Conservation (phyloP, 2,329 filamentous ascomycete genomes). For the Penicillium sp. region DNA sequence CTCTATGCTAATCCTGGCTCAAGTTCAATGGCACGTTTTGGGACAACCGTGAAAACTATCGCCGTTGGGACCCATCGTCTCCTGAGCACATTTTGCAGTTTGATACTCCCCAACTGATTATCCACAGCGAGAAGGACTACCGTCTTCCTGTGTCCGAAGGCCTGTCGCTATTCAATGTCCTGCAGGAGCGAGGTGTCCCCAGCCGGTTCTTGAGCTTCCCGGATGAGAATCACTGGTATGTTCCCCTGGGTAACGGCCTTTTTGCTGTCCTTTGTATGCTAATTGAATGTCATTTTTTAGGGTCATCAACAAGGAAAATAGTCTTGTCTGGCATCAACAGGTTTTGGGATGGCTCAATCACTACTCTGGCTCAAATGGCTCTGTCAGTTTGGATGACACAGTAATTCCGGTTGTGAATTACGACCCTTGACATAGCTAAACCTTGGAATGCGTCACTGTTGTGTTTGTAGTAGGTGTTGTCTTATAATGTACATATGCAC, state of each 20-base stretch:
- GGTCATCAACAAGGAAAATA: slow-evolving; percentile 86
- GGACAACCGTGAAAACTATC: slow-evolving; percentile 62
- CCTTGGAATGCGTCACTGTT: neutral
- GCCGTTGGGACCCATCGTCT: slow-evolving; percentile 66
- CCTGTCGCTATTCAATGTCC: slow-evolving; percentile 75
- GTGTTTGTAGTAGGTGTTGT: neutral
- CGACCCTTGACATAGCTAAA: slow-evolving; percentile 15
- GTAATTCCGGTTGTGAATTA: slow-evolving; percentile 35
- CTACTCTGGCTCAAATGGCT: slow-evolving; percentile 43
- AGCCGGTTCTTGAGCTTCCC: slow-evolving; percentile 79
- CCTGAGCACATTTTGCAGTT: slow-evolving; percentile 66
- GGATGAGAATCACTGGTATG: slow-evolving; percentile 65
- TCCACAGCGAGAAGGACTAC: slow-evolving; percentile 85
- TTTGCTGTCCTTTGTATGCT: neutral
- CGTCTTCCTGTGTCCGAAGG: slow-evolving; percentile 81
- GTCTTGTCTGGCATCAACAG: slow-evolving; percentile 82
- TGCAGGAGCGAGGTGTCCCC: slow-evolving; percentile 72
- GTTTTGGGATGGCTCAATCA: slow-evolving; percentile 73
- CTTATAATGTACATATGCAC: neutral
- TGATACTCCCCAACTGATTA: slow-evolving; percentile 78
- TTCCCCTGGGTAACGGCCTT: neutral
- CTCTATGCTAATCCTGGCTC: neutral
- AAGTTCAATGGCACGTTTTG: slow-evolving; percentile 54
- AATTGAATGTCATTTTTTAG: slow-evolving; percentile 33
- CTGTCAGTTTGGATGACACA: slow-evolving; percentile 38